A percentile compares a stretch with the other conserved stretches of the same genome.
Evolutionary conservation across 1,139 yeast genomes (phyloP).

Genomic region (Kodamaea anthophila): DNA sequence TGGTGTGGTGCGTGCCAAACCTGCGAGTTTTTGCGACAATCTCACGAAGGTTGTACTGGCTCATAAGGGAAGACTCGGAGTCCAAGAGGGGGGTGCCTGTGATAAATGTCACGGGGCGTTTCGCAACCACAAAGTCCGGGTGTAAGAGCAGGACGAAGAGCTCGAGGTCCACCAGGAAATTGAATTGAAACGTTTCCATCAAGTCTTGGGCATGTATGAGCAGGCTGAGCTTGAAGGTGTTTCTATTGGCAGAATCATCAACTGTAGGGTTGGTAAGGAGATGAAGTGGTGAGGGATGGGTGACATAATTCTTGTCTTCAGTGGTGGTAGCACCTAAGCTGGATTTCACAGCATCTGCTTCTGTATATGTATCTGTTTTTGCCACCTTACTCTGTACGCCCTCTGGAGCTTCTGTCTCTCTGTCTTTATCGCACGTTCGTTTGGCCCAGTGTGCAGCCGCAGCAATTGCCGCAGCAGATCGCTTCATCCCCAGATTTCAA

Average conservation of each 20-base stretch:
- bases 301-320: too few species aligned
- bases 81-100: constrained; percentile 23
- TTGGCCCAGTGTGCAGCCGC: constrained; percentile 6
- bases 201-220: constrained; percentile 16
- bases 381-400: too few species aligned
- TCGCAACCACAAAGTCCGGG: constrained; percentile 15
- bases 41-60: constrained; percentile 23
- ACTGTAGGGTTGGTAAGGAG: constrained; percentile 25
- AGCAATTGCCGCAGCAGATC: constrained; percentile 5
- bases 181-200: constrained; percentile 42
- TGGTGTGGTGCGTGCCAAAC: constrained; percentile 58
- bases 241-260: constrained; percentile 11
- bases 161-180: constrained; percentile 40
- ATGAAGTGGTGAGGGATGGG: constrained; percentile 22
- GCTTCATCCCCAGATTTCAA: too few species aligned
- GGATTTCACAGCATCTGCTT: too few species aligned
- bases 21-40: constrained; percentile 27
- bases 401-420: too few species aligned
- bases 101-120: constrained; percentile 24
- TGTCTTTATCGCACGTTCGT: constrained; percentile 8
- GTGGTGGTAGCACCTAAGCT: too few species aligned
- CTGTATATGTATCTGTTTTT: too few species aligned
- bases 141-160: constrained; percentile 32
- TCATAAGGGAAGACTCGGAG: constrained; percentile 10
- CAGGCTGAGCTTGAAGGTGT: constrained; percentile 18